These are phyloP conservation scores for Kwoniella dejecticola DNA, from an alignment of 768 basidiomycete species.

Conservation along the genomic window DNA sequence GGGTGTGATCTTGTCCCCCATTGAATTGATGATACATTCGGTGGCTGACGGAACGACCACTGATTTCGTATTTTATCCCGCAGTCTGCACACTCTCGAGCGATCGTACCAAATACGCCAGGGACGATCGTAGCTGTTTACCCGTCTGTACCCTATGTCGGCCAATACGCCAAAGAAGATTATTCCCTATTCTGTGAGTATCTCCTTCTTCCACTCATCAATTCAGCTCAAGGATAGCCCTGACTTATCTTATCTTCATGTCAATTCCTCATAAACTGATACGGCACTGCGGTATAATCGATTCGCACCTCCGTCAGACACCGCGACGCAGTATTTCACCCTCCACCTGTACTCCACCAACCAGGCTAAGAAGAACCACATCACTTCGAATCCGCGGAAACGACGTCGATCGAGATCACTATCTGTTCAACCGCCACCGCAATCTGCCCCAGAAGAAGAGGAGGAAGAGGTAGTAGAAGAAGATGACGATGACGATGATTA, in stretches of 20 bases:
- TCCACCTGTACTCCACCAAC: slow-evolving; percentile 71
- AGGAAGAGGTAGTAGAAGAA: slow-evolving; percentile 51
- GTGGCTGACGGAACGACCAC: too few relatives aligned
- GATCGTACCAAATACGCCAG: slow-evolving; percentile 41
- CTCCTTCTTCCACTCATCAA: not conserved
- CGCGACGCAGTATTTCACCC: slow-evolving; percentile 77
- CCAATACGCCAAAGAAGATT: slow-evolving; percentile 51
- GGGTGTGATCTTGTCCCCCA: too few relatives aligned
- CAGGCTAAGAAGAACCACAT: slow-evolving; percentile 18
- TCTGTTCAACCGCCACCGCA: slow-evolving; percentile 21
- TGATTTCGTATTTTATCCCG: too few relatives aligned
- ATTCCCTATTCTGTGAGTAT: slow-evolving; percentile 47
- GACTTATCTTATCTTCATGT: slow-evolving; percentile 24
- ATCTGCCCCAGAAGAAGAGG: slow-evolving; percentile 59
- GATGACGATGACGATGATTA: slow-evolving; percentile 60
- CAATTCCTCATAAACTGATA: slow-evolving; percentile 25
- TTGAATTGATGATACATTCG: too few relatives aligned
- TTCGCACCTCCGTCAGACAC: slow-evolving; percentile 59
- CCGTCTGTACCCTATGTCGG: slow-evolving; percentile 53
- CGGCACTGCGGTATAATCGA: slow-evolving; percentile 34
- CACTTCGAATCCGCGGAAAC: slow-evolving; percentile 64
- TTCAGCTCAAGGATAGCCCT: slow-evolving; percentile 1
- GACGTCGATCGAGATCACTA: slow-evolving; percentile 9
- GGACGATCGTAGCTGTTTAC: slow-evolving; percentile 53
- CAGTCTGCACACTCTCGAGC: slow-evolving; percentile 10